These are phyloP conservation scores for Tetrahymena elliotti DNA, from an alignment of 73 alveolate species.

Conservation along the genomic window DNA sequence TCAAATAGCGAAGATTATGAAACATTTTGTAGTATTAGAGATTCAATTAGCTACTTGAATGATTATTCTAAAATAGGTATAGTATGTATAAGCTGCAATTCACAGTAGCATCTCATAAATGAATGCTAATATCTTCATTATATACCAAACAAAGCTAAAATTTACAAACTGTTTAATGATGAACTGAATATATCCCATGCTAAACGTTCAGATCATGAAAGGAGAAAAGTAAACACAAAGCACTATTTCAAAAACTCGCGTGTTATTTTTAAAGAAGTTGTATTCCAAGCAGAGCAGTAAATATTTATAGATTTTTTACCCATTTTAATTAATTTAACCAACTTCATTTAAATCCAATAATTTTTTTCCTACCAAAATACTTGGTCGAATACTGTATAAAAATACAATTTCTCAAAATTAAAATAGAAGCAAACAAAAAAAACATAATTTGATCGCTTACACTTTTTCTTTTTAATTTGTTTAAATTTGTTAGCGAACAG, in stretches of 20 bases:
- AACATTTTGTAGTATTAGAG: background rate
- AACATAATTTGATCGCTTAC: too few species aligned
- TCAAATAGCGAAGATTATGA: slow-evolving; percentile 11
- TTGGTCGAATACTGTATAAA: too few species aligned
- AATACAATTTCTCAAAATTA: too few species aligned
- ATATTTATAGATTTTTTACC: background rate
- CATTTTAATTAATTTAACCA: too few species aligned
- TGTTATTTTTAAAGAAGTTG: background rate
- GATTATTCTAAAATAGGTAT: background rate
- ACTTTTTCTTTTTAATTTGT: too few species aligned
- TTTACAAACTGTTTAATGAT: background rate
- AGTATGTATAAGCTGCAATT: background rate
- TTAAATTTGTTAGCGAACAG: too few species aligned
- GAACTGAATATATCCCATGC: background rate
- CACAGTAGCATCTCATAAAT: background rate
- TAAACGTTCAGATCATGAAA: background rate
- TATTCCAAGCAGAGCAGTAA: background rate
- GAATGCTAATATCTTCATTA: background rate
- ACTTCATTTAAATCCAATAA: too few species aligned
- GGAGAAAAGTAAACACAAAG: background rate
- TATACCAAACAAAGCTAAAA: background rate
- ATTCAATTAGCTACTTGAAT: background rate
- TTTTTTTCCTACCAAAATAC: too few species aligned
- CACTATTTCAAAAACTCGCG: background rate
- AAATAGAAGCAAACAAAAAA: too few species aligned